These are phyloP conservation scores for Syncephalastrum sp. DNA, from an alignment of 371 early-diverging fungal genomes.

Conservation along the genomic window DNA sequence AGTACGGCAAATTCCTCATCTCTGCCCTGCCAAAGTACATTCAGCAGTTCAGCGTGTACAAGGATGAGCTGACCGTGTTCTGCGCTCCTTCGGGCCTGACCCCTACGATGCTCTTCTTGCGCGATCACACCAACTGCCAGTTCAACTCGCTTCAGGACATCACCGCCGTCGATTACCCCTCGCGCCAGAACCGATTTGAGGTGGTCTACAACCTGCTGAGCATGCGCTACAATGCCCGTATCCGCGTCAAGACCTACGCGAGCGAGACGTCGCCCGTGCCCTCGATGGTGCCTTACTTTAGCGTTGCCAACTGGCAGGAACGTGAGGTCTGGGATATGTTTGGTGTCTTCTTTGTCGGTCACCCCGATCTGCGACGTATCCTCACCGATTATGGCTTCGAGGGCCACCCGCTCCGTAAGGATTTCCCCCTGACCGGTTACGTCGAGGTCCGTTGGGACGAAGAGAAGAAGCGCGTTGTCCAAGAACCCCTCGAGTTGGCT, in stretches of 20 bases:
- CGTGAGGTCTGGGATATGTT: conserved; percentile 99
- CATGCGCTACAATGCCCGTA: conserved; percentile 87
- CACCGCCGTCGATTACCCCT: conserved; percentile 90
- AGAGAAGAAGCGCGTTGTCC: conserved; percentile 94
- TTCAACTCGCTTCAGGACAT: conserved; percentile 91
- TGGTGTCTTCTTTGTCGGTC: conserved; percentile 93
- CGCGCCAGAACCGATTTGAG: conserved; percentile 92
- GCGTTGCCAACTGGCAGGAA: conserved; percentile 96
- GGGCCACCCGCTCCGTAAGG: conserved; percentile 97
- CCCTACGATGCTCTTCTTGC: conserved; percentile 85
- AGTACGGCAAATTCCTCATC: conserved; percentile 89
- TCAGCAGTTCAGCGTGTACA: conserved; percentile 96
- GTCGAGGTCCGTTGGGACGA: conserved; percentile 96
- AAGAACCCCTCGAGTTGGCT: conserved; percentile 93
- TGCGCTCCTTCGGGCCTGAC: conserved; percentile 80
- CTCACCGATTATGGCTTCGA: conserved; percentile 98
- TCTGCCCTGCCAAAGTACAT: conserved; percentile 91
- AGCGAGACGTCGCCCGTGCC: conserved; percentile 92
- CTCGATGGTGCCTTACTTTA: conserved; percentile 71
- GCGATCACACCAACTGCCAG: conserved; percentile 91
- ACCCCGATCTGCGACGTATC: conserved; percentile 96
- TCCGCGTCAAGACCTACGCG: conserved; percentile 96
- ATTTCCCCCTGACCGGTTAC: conserved; percentile 96
- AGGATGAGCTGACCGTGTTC: conserved; percentile 95
- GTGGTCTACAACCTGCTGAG: conserved; percentile 93